A percentile compares a stretch with the other conserved stretches of the same genome.
Evolutionary conservation across 495 filamentous ascomycete genomes (phyloP).

Genomic region (Talaromyces thailandensis): DNA sequence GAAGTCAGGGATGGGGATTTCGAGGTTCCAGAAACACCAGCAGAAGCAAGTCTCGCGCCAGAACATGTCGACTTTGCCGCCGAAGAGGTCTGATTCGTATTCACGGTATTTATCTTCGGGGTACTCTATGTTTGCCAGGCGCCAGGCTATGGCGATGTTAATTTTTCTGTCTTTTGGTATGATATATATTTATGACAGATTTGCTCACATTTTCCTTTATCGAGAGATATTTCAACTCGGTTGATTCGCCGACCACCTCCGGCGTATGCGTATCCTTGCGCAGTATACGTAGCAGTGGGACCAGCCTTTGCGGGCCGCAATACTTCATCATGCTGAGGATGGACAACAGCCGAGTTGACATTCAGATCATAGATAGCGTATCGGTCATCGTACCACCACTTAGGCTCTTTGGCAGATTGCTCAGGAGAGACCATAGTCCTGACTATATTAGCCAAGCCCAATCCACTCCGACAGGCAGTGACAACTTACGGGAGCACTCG

Average conservation of each 20-base stretch:
- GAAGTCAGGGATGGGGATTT: slow-evolving; percentile 57
- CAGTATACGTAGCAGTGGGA: slow-evolving; percentile 42
- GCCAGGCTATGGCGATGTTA: slow-evolving; percentile 49
- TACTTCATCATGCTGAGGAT: slow-evolving; percentile 72
- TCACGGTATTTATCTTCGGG: slow-evolving; percentile 81
- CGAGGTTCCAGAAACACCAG: slow-evolving; percentile 89
- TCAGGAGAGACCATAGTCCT: slow-evolving; percentile 77
- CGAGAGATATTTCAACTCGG: slow-evolving; percentile 75
- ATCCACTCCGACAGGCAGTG: slow-evolving; percentile 9
- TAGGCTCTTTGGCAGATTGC: slow-evolving; percentile 61
- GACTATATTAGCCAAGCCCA: neutral
- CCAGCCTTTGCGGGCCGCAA: slow-evolving; percentile 41
- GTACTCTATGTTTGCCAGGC: slow-evolving; percentile 71
- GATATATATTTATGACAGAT: neutral
- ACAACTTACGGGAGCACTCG: slow-evolving; percentile 62
- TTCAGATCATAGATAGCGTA: slow-evolving; percentile 95
- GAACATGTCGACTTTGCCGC: slow-evolving; percentile 71
- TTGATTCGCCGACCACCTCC: slow-evolving; percentile 84
- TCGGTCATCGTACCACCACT: slow-evolving; percentile 83
- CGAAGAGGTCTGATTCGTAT: slow-evolving; percentile 58
- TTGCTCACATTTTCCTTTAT: slow-evolving; percentile 62
- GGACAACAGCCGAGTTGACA: slow-evolving; percentile 76
- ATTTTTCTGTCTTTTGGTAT: neutral
- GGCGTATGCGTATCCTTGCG: slow-evolving; percentile 80
- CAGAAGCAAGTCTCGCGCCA: slow-evolving; percentile 80